Base-by-base conservation (phyloP, 2,329 filamentous ascomycete species). In the Bipolaris bicolor region DNA sequence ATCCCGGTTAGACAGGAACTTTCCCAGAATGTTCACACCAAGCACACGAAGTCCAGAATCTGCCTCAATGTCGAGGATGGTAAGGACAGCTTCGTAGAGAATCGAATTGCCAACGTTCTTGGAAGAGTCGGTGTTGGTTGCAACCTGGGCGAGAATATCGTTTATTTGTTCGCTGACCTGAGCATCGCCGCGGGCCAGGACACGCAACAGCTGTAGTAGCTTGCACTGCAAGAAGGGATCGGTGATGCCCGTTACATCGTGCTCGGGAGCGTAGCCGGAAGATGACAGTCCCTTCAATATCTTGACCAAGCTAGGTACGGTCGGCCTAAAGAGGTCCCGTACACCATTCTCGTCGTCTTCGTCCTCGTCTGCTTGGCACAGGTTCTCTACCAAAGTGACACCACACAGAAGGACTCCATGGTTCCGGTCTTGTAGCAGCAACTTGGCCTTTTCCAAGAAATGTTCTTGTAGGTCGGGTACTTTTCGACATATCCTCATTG, bases 51-150 rank as follows among this genome's bases (percentile, higher is more conserved):
- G 81, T 34, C 95, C 94, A 9, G 95, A 97, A 74, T 99, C 96
- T 20, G 95, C 96, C 77, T 99, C 95, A 52, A 99, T 98, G 67
- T 99, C 95, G 47, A 99, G 87, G 65, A 99, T 99, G 0, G 95
- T 99, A 41, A 95, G 87, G 36, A 99, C 95, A 1, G 95, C 91
- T 79, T 99, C 95, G 79, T 99, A 99, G 7, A 99, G 83, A 68
- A 99, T 99, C 0, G 95, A 94, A 76, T 99, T 99, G 62, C 95
- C 95, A 40, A 99, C 95, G 65, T 99, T 99, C 82, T 99, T 99
- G 26, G 93, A 93, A 0, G 94, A 92, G 73, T 99, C 95, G 1
- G 95, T 99, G 77, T 99, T 99, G 37, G 94, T 98, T 50, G 95
- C 95, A 52, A 99, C 95, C 71, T 97, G 93, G 5, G 95, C 95